Base-by-base conservation (phyloP, 2,329 filamentous ascomycete species). In the Nemania sp. region DNA sequence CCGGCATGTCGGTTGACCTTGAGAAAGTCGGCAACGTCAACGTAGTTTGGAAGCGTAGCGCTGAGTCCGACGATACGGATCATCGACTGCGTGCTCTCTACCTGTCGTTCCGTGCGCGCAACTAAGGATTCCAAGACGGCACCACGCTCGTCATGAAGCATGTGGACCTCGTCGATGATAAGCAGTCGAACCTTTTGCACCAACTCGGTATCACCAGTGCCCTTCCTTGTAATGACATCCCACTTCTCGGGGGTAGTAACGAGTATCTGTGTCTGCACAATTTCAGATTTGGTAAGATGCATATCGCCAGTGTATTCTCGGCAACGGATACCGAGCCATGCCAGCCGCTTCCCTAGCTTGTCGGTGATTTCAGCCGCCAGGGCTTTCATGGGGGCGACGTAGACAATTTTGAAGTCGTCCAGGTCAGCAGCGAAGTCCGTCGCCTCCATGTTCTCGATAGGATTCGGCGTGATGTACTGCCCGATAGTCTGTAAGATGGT, bases 211-310 rank as follows among this genome's bases (percentile, higher is more conserved):
- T 99, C 95, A 15, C 96, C 95, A 1, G 93, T 98, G 58, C 94
- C 96, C 77, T 98, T 99, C 63, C 95, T 85, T 2, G 95, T 99
- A 5, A 99, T 91, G 0, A 99, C 95, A 74, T 99, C 95, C 96
- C 96, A 99, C 77, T 99, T 99, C 77, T 99, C 95, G 37, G 95
- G 95, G 0, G 95, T 99, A 0, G 96, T 99, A 51, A 99, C 95
- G 62, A 99, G 97, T 68, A 99, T 95, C 73, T 99, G 95, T 0
- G 95, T 99, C 65, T 93, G 89, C 15, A 97, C 84, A 63, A 99
- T 97, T 76, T 99, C 96, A 1, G 91, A 85, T 76, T 99, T 99
- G 50, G 94, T 97, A 58, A 99, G 83, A 73, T 99, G 95, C 95
- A 99, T 99, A 74, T 99, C 95, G 71, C 95, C 95, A 49, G 95